Conservation (phyloP, 1,284 basidiomycete species). For the Tilletia indica region DNA sequence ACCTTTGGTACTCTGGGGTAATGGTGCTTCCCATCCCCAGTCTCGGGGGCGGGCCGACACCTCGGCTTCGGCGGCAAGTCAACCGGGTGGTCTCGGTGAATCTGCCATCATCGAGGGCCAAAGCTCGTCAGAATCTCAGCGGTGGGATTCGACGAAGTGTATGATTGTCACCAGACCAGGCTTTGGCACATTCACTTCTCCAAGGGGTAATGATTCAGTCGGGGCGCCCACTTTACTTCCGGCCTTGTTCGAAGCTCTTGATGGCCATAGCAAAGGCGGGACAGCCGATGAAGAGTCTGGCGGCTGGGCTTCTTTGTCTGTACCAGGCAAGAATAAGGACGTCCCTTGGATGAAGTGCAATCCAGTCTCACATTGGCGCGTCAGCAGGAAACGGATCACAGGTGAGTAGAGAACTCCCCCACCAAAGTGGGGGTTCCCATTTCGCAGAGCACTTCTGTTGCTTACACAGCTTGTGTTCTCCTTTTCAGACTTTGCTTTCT, state of each 20-base stretch:
- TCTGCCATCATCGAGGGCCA: too few relatives aligned
- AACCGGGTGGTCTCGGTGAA: too few relatives aligned
- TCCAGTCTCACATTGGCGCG: constrained; percentile 47
- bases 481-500: constrained; percentile 44
- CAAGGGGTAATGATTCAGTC: background rate
- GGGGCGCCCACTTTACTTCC: background rate
- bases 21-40: too few relatives aligned
- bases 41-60: too few relatives aligned
- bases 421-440: too few relatives aligned
- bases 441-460: background rate
- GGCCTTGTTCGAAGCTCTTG: background rate
- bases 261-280: background rate
- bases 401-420: constrained; percentile 16
- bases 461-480: background rate
- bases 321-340: constrained; percentile 30
- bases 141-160: background rate
- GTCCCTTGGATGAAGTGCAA: constrained; percentile 36
- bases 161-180: constrained; percentile 12
- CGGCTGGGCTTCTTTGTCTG: background rate
- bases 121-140: background rate
- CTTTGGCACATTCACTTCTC: constrained; percentile 6
- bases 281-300: background rate
- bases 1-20: background rate
- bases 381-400: constrained; percentile 22
- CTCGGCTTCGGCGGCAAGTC: too few relatives aligned